A percentile compares a stretch with the other conserved stretches of the same genome.
Evolutionary conservation across 805 yeast genomes (phyloP).

Genomic region (Ascoidea rubescens): DNA sequence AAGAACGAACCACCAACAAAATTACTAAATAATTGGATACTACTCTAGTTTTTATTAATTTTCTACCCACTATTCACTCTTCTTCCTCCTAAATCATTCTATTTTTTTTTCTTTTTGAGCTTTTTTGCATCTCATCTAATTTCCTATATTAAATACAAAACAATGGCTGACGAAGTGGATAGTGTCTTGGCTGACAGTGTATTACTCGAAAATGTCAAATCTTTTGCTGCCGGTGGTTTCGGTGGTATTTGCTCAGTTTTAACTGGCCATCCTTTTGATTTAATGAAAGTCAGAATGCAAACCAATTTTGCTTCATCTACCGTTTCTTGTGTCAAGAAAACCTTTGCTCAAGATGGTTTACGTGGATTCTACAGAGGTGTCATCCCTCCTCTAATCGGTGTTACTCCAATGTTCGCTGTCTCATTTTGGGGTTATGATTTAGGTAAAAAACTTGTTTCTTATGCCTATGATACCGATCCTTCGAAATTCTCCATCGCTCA

Average conservation of each 20-base stretch:
- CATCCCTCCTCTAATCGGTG: conserved; percentile 87
- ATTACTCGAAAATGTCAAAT: conserved; percentile 63
- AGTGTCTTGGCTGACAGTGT: conserved; percentile 7
- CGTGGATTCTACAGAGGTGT: conserved; percentile 87
- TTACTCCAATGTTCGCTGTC: conserved; percentile 97
- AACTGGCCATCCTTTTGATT: conserved; percentile 94
- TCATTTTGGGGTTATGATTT: conserved; percentile 97
- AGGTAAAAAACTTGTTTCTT: conserved; percentile 64
- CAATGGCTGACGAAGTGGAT: conserved; percentile 1
- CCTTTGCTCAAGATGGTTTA: conserved; percentile 61
- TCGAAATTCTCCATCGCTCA: conserved; percentile 46
- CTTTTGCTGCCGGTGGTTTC: conserved; percentile 86
- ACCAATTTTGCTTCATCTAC: conserved; percentile 53
- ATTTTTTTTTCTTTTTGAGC: too few species aligned
- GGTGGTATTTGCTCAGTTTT: conserved; percentile 94
- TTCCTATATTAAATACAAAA: too few species aligned
- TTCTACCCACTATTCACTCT: too few species aligned
- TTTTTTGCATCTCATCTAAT: too few species aligned
- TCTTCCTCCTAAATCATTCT: too few species aligned
- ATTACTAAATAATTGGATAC: too few species aligned
- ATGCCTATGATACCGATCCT: conserved; percentile 20
- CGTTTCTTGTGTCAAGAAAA: conserved; percentile 50
- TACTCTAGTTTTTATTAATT: too few species aligned
- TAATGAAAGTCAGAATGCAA: conserved; percentile 83
- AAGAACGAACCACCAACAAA: too few species aligned